Evolutionary conservation across 345 rosid genomes (phyloP), one percentile per base, ranked within the genome.

Genomic region (Salix koriyanagi): DNA sequence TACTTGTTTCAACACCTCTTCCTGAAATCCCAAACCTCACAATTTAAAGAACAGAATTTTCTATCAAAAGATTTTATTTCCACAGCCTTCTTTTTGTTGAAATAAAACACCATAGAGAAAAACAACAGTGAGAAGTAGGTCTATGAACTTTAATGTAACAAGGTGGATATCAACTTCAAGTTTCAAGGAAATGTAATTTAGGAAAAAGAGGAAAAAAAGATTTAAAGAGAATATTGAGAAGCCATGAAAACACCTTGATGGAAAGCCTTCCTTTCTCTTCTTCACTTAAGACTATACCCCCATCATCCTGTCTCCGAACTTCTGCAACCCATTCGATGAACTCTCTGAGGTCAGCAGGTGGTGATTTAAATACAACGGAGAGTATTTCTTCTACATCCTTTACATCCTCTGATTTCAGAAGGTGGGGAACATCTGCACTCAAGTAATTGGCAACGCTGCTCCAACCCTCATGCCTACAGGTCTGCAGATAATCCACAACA

Each of bases 281-380:
- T 68, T 75, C 76, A 80, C 91, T 91, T 79, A 95, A 84, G 79
- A 83, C 86, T 58, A 58, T 77, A 66, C 81, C 81, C 30, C 89
- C 90, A 83, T 89, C 97, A 76, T 85, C 94, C 77, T 78, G 81
- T 73, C 92, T 89, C 78, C 94, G 87, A 77, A 89, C 87, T 86
- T 93, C 97, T 82, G 91, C 93, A 80, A 93, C 80, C 99, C 98
- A 90, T 79, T 80, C 89, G 74, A 93, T 90, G 75, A 95, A 95
- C 68, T 93, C 96, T 76, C 77, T 88, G 73, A 90, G 90, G 69
- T 90, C 83, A 54, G 87, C 81, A 48, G 96, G 97, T 28, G 89
- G 88, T 30, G 96, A 95, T 26, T 65, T 74, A 80, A 88, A 91
- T 68, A 96, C 84, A 73, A 82, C 76, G 68, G 75, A 30, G 14